phyloP scores from a whole-genome alignment of 106 monocot genomes.

The Dendrobium huoshanense region DNA sequence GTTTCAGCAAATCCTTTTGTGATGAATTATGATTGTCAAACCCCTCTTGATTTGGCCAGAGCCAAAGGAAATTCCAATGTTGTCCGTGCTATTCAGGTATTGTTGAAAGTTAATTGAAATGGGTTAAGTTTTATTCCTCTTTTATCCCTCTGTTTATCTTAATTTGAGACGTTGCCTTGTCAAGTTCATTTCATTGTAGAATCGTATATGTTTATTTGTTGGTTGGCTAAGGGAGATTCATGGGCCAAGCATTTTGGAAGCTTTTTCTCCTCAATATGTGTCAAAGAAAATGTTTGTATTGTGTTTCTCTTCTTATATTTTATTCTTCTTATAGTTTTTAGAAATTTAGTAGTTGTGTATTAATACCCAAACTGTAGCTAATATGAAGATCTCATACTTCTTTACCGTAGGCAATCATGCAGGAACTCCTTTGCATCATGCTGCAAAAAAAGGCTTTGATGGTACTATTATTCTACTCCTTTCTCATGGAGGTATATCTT shows the following conservation, averaged over 20 bases:
- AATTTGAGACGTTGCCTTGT: too few relatives aligned
- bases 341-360: neutral
- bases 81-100: slow-evolving; percentile 84
- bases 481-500: slow-evolving; percentile 30
- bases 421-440: too few relatives aligned
- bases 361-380: slow-evolving; percentile 9
- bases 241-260: slow-evolving; percentile 17
- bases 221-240: too few relatives aligned
- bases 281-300: slow-evolving; percentile 60
- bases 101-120: neutral
- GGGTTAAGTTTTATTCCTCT: neutral
- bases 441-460: too few relatives aligned
- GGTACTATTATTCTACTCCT: too few relatives aligned
- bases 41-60: slow-evolving; percentile 91
- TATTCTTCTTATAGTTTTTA: neutral
- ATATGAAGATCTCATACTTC: too few relatives aligned
- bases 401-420: too few relatives aligned
- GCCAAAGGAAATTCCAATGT: slow-evolving; percentile 65
- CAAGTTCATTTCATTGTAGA: too few relatives aligned
- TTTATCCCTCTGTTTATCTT: too few relatives aligned
- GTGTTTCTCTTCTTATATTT: neutral
- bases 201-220: too few relatives aligned
- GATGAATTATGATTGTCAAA: slow-evolving; percentile 80
- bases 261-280: slow-evolving; percentile 52
- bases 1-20: slow-evolving; percentile 61